Evolutionary conservation across 2,329 filamentous ascomycete genomes (phyloP).

Genomic region (Phoma herbarum): DNA sequence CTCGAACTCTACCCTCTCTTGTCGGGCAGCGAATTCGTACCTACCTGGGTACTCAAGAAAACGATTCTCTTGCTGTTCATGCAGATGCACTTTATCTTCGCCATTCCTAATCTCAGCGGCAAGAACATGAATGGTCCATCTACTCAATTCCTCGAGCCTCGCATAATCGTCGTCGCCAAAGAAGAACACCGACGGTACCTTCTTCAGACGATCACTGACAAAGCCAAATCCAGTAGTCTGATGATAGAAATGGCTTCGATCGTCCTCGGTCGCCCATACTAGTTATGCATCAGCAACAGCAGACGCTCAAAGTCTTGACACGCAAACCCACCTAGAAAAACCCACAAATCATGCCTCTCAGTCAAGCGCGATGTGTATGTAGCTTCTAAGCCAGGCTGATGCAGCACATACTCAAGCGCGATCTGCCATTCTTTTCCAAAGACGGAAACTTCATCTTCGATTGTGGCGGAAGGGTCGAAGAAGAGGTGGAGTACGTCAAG

Average conservation of each 20-base stretch:
- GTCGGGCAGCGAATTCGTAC: slow-evolving; percentile 1
- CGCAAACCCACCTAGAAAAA: slow-evolving; percentile 4
- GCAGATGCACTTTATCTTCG: neutral
- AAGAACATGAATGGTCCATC: slow-evolving; percentile 6
- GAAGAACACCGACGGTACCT: slow-evolving; percentile 1
- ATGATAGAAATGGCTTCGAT: slow-evolving; percentile 9
- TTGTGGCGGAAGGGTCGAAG: neutral
- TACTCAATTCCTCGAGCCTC: neutral
- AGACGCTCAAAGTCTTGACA: neutral
- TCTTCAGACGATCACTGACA: slow-evolving; percentile 1
- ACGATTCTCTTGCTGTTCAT: neutral
- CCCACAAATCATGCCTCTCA: neutral
- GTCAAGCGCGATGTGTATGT: neutral
- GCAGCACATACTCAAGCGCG: slow-evolving; percentile 9
- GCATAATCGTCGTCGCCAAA: slow-evolving; percentile 3
- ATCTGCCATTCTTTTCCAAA: slow-evolving; percentile 14
- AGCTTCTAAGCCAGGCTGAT: neutral
- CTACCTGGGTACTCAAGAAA: neutral
- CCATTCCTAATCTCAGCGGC: neutral
- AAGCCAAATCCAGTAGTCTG: slow-evolving; percentile 8
- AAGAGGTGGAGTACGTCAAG: slow-evolving; percentile 2
- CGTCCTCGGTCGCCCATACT: slow-evolving; percentile 9
- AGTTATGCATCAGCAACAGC: neutral
- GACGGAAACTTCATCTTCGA: neutral
- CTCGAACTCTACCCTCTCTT: neutral